phyloP scores from a whole-genome alignment of 1,284 basidiomycete genomes.

The Heliocybe sulcata region DNA sequence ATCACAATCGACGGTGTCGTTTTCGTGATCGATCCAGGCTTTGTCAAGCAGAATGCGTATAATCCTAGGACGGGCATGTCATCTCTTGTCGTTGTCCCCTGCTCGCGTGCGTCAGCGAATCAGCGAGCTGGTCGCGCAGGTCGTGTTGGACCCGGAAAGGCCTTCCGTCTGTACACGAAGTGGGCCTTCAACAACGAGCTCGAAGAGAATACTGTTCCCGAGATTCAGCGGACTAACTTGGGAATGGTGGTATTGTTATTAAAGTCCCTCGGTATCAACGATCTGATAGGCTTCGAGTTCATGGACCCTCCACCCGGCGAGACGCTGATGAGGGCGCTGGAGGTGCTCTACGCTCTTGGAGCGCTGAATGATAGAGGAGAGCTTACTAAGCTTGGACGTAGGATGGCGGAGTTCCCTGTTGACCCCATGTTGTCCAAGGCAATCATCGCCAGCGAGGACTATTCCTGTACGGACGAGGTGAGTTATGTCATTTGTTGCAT shows the following conservation, averaged over 20 bases:
- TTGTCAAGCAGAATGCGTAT: conserved; percentile 97
- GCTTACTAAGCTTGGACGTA: conserved; percentile 89
- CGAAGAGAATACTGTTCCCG: conserved; percentile 94
- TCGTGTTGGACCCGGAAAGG: conserved; percentile 96
- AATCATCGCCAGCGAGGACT: conserved; percentile 93
- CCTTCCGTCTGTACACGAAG: conserved; percentile 96
- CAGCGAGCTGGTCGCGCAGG: conserved; percentile 97
- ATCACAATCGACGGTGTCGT: conserved; percentile 98
- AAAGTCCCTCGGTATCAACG: conserved; percentile 95
- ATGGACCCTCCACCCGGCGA: conserved; percentile 98
- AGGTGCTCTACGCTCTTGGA: conserved; percentile 91
- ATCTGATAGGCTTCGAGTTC: conserved; percentile 98
- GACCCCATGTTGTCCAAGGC: conserved; percentile 97
- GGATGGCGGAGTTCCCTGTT: conserved; percentile 99
- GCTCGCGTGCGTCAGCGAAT: conserved; percentile 94
- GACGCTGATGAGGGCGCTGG: conserved; percentile 94
- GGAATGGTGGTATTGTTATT: conserved; percentile 94
- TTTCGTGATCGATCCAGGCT: conserved; percentile 96
- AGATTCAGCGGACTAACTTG: conserved; percentile 96
- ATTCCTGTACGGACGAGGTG: conserved; percentile 95
- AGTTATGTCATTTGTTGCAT: conserved; percentile 12
- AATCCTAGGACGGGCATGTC: conserved; percentile 97
- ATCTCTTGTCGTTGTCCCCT: conserved; percentile 91
- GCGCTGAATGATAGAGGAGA: conserved; percentile 96
- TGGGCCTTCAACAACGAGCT: conserved; percentile 95